These are phyloP conservation scores for Rhodomyrtus tomentosa DNA, from an alignment of 345 rosid genomes.

Conservation along the genomic window DNA sequence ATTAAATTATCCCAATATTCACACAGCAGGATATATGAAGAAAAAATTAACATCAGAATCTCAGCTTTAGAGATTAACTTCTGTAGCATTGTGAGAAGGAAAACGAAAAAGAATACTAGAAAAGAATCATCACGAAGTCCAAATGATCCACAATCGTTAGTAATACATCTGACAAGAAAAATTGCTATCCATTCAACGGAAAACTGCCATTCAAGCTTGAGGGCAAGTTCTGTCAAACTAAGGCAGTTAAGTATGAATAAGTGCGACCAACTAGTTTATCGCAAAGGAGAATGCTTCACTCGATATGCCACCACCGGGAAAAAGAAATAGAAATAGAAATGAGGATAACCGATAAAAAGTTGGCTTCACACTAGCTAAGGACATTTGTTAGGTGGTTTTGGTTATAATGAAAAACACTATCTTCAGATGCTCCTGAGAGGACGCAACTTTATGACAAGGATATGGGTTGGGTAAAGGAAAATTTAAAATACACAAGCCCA, in stretches of 20 bases:
- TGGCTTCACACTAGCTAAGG: neutral
- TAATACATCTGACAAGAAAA: neutral
- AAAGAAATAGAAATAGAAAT: neutral
- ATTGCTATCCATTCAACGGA: neutral
- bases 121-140: neutral
- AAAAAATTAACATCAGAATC: neutral
- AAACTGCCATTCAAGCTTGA: neutral
- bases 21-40: neutral
- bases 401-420: neutral
- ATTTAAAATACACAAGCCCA: neutral
- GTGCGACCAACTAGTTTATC: neutral
- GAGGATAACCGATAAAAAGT: neutral
- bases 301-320: neutral
- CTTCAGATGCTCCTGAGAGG: neutral
- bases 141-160: neutral
- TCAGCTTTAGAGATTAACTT: neutral
- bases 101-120: neutral
- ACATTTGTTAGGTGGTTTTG: neutral
- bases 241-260: neutral
- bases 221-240: neutral
- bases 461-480: neutral
- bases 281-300: neutral
- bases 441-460: neutral
- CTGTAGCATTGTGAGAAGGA: neutral
- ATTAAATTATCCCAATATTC: neutral